These are phyloP conservation scores for Boletus rex-veris DNA, from an alignment of 768 basidiomycete species.

Conservation along the genomic window DNA sequence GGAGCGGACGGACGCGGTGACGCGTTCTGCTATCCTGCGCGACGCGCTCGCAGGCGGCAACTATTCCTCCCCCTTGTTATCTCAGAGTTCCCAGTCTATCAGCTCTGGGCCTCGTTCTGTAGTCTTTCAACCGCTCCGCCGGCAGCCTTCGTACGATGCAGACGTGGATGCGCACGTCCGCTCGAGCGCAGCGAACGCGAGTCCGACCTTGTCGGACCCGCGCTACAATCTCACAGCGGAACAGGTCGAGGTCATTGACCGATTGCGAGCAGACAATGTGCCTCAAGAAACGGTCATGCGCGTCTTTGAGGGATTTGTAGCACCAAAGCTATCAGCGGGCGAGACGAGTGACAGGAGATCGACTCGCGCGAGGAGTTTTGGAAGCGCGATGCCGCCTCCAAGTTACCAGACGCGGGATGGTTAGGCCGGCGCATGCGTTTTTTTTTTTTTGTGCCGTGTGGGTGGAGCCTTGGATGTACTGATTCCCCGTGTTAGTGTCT, in stretches of 20 bases:
- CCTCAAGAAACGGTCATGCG: constrained; percentile 16
- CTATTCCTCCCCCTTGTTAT: neutral
- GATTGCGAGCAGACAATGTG: constrained; percentile 2
- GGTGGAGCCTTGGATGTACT: no score
- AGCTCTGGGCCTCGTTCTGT: neutral
- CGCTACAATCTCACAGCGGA: constrained; percentile 8
- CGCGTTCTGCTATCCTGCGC: constrained; percentile 13
- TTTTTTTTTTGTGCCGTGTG: neutral
- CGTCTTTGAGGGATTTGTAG: constrained; percentile 10
- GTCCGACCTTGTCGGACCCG: neutral
- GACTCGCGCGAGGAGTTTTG: neutral
- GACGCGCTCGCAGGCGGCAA: constrained; percentile 5
- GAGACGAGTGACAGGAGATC: neutral
- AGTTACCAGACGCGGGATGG: constrained; percentile 17
- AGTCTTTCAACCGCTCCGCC: constrained; percentile 4
- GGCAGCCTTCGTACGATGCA: neutral
- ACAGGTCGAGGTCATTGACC: constrained; percentile 14
- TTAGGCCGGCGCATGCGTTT: neutral
- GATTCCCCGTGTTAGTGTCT: neutral
- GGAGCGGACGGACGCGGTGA: neutral
- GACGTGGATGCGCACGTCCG: neutral
- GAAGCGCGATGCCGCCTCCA: constrained; percentile 13
- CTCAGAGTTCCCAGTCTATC: neutral
- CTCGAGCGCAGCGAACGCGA: neutral
- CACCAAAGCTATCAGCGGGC: neutral